phyloP scores from a whole-genome alignment of 768 basidiomycete genomes.

The Pulveroboletus sp. region DNA sequence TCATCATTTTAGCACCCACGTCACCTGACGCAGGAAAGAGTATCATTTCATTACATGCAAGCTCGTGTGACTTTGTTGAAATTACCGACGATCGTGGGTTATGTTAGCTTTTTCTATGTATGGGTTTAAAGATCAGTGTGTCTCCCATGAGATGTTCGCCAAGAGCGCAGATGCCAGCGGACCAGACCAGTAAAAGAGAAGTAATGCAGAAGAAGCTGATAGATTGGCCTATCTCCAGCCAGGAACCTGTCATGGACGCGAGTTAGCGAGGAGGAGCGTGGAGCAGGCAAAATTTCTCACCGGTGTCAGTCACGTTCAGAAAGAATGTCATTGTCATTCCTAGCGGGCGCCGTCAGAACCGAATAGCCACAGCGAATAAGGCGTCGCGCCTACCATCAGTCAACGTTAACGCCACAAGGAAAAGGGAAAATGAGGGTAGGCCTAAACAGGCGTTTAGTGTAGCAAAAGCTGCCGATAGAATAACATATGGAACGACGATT shows the following conservation, averaged over 20 bases:
- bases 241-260: constrained; percentile 52
- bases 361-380: background rate
- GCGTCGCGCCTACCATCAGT: constrained; percentile 8
- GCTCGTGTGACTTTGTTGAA: constrained; percentile 1
- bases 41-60: background rate
- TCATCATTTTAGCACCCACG: background rate
- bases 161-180: constrained; percentile 68
- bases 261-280: constrained; percentile 1
- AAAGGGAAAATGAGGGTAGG: constrained; percentile 77
- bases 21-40: constrained; percentile 2
- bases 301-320: constrained; percentile 78
- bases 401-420: constrained; percentile 72
- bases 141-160: constrained; percentile 69
- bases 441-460: constrained; percentile 63
- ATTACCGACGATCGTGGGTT: constrained; percentile 24
- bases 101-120: constrained; percentile 21
- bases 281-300: constrained; percentile 34
- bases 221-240: constrained; percentile 87
- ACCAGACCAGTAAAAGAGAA: constrained; percentile 75
- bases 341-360: constrained; percentile 24
- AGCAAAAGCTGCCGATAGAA: constrained; percentile 68
- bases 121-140: constrained; percentile 20
- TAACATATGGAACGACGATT: constrained; percentile 76
- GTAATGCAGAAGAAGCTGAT: constrained; percentile 88
- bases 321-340: constrained; percentile 86